Evolutionary conservation across 164 flowering plant species (phyloP).

Genomic region (Chimonanthus praecox): DNA sequence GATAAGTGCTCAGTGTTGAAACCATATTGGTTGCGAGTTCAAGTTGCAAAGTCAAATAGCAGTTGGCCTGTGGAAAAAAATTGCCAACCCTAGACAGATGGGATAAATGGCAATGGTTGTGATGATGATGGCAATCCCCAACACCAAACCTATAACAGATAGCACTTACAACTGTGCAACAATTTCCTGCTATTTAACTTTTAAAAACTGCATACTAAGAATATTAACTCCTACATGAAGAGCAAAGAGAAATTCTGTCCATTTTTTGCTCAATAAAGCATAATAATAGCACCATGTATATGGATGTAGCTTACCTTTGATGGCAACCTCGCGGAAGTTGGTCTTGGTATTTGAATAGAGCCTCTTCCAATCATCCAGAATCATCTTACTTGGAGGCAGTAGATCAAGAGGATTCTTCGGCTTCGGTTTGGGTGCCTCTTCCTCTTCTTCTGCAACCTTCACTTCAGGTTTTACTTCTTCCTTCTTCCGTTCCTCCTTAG

Average conservation of each 20-base stretch:
- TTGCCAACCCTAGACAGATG: too few relatives aligned
- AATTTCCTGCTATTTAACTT: too few relatives aligned
- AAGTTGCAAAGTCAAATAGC: too few relatives aligned
- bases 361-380: constrained; percentile 74
- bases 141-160: too few relatives aligned
- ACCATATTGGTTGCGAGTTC: too few relatives aligned
- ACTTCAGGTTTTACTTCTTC: constrained; percentile 31
- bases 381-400: constrained; percentile 54
- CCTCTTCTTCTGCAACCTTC: constrained; percentile 43
- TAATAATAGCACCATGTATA: too few relatives aligned
- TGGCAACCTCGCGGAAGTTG: constrained; percentile 91
- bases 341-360: constrained; percentile 78
- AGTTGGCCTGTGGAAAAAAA: too few relatives aligned
- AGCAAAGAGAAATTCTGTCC: neutral
- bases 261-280: neutral
- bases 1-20: too few relatives aligned
- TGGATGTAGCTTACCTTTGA: constrained; percentile 52
- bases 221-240: neutral
- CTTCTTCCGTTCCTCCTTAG: constrained; percentile 39
- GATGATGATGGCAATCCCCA: too few relatives aligned
- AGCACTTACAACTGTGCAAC: too few relatives aligned
- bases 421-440: constrained; percentile 94
- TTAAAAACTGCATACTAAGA: neutral
- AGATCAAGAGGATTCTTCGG: constrained; percentile 91
- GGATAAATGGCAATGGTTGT: too few relatives aligned